phyloP scores from a whole-genome alignment of 495 filamentous ascomycete species.

The Penicillium malachiteum region DNA sequence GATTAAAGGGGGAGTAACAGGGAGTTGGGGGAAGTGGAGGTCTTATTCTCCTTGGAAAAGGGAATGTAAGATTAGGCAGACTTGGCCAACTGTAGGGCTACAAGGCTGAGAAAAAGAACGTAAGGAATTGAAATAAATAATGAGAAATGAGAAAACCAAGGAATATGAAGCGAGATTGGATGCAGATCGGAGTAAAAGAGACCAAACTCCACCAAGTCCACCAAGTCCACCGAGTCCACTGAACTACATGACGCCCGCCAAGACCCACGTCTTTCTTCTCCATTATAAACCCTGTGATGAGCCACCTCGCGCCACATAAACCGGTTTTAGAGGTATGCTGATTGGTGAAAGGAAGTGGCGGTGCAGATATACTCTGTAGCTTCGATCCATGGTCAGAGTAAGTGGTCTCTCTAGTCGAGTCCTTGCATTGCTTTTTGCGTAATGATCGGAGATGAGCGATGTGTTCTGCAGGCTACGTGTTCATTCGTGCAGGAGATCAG shows the following conservation, averaged over 20 bases:
- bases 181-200: not conserved
- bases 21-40: constrained; percentile 8
- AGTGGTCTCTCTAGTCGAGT: too few species aligned
- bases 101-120: constrained; percentile 24
- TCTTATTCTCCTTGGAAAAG: not conserved
- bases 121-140: not conserved
- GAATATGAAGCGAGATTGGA: not conserved
- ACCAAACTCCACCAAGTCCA: not conserved
- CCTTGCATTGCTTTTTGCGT: not conserved
- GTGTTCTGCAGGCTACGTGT: not conserved
- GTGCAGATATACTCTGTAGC: constrained; percentile 11
- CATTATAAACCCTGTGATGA: not conserved
- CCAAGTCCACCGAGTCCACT: not conserved
- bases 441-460: not conserved
- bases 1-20: constrained; percentile 2
- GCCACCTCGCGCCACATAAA: constrained; percentile 27
- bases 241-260: constrained; percentile 23
- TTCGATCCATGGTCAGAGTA: not conserved
- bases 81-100: constrained; percentile 21
- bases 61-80: constrained; percentile 9
- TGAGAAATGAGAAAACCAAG: not conserved
- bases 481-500: not conserved
- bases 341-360: constrained; percentile 20
- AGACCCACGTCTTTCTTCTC: constrained; percentile 6
- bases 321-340: constrained; percentile 5